Percentiles rank a stretch among this genome's conserved stretches.
Evolutionary conservation across 2,329 filamentous ascomycete species (phyloP).

Genomic region (Venturia nashicola): DNA sequence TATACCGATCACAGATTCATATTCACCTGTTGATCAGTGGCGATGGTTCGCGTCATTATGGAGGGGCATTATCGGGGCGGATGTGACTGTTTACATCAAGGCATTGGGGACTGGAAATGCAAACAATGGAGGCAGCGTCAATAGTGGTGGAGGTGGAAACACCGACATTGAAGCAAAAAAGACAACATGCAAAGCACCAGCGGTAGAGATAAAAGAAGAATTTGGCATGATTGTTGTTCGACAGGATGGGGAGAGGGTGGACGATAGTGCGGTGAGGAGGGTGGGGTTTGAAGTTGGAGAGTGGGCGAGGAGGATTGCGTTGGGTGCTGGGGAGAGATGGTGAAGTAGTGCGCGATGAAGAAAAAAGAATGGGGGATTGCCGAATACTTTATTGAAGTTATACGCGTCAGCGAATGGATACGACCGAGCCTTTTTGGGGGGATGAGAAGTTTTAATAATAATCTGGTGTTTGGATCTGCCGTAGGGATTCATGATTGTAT

Average conservation of each 20-base stretch:
- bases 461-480: no score
- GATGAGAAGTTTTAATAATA: no score
- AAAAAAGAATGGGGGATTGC: no score
- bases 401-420: no score
- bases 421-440: no score
- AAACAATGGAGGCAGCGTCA: not conserved
- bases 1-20: slow-evolving; percentile 65
- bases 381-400: no score
- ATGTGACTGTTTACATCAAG: slow-evolving; percentile 61
- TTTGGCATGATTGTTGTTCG: slow-evolving; percentile 27
- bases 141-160: not conserved
- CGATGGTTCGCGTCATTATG: slow-evolving; percentile 94
- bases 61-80: slow-evolving; percentile 73
- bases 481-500: no score
- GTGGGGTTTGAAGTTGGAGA: slow-evolving; percentile 82
- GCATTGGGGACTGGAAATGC: slow-evolving; percentile 17
- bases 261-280: slow-evolving; percentile 48
- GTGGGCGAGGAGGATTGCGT: slow-evolving; percentile 41
- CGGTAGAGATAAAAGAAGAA: slow-evolving; percentile 27
- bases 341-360: not conserved
- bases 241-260: slow-evolving; percentile 24
- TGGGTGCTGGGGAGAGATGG: not conserved
- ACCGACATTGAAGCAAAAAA: not conserved
- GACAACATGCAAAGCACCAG: slow-evolving; percentile 9
- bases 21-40: slow-evolving; percentile 83